phyloP scores from a whole-genome alignment of 352 stramenopile genomes.

The Phytophthora citrophthora region DNA sequence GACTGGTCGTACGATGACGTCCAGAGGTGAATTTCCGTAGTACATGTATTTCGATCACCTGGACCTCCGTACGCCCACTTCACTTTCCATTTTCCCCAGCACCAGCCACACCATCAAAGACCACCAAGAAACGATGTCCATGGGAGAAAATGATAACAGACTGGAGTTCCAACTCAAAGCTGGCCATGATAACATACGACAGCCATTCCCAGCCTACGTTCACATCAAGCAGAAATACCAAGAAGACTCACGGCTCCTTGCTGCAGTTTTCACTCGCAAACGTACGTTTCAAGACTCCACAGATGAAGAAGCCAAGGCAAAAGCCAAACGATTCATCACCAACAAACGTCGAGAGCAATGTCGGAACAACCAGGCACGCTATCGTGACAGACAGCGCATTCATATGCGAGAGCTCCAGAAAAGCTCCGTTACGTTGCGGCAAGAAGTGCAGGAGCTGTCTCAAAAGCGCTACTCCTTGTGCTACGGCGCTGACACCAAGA shows the following conservation, averaged over 20 bases:
- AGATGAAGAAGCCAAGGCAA: conserved; percentile 3
- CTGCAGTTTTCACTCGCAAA: conserved; percentile 1
- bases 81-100: conserved; percentile 5
- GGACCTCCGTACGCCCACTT: background rate
- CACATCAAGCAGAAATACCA: background rate
- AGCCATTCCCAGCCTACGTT: background rate
- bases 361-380: conserved; percentile 46
- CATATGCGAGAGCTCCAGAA: conserved; percentile 15
- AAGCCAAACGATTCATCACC: conserved; percentile 31
- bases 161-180: background rate
- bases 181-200: background rate
- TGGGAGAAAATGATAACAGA: background rate
- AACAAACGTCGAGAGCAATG: conserved; percentile 43
- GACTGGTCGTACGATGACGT: background rate
- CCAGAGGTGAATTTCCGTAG: background rate
- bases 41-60: conserved; percentile 1
- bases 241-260: background rate
- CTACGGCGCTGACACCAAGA: conserved; percentile 10
- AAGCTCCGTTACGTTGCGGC: conserved; percentile 13
- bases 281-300: background rate
- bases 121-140: background rate
- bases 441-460: conserved; percentile 21
- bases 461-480: background rate
- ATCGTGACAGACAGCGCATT: conserved; percentile 37
- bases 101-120: background rate